A percentile compares a stretch with the other conserved stretches of the same genome.
These are phyloP conservation scores for Cystobasidium onofrii DNA, from an alignment of 768 basidiomycete genomes.

Conservation along the genomic window DNA sequence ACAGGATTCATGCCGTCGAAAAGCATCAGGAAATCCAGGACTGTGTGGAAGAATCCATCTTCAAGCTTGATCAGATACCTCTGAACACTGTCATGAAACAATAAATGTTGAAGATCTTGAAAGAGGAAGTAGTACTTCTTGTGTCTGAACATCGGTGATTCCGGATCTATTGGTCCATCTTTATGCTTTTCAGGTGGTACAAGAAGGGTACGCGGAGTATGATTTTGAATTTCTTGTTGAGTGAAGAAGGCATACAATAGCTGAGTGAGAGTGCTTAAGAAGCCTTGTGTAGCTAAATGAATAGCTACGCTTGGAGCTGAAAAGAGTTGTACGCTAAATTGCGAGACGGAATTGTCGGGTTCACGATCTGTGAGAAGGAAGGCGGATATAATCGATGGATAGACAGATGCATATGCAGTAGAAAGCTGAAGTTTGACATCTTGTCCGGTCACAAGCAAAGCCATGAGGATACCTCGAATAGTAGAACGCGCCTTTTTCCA, in stretches of 20 bases:
- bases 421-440: constrained; percentile 33
- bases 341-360: constrained; percentile 88
- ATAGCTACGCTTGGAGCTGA: constrained; percentile 77
- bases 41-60: constrained; percentile 50
- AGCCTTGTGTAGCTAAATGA: constrained; percentile 63
- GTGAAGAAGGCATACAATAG: constrained; percentile 90
- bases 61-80: constrained; percentile 57
- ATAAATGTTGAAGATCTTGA: constrained; percentile 60
- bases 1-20: constrained; percentile 93
- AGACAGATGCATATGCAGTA: constrained; percentile 49
- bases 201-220: constrained; percentile 53
- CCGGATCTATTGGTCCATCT: constrained; percentile 58
- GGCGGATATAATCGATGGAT: constrained; percentile 76
- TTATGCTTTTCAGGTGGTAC: constrained; percentile 45
- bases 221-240: constrained; percentile 58
- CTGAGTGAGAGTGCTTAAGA: constrained; percentile 66
- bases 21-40: constrained; percentile 66
- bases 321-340: constrained; percentile 84
- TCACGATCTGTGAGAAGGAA: constrained; percentile 89
- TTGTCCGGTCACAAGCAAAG: constrained; percentile 35
- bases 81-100: constrained; percentile 58
- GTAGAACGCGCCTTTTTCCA: constrained; percentile 45
- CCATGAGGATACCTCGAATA: constrained; percentile 42
- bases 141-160: constrained; percentile 78
- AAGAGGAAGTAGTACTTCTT: constrained; percentile 95